Base-by-base conservation (phyloP, 306 rosid genomes). In the Cucurbita argyrosperma region DNA sequence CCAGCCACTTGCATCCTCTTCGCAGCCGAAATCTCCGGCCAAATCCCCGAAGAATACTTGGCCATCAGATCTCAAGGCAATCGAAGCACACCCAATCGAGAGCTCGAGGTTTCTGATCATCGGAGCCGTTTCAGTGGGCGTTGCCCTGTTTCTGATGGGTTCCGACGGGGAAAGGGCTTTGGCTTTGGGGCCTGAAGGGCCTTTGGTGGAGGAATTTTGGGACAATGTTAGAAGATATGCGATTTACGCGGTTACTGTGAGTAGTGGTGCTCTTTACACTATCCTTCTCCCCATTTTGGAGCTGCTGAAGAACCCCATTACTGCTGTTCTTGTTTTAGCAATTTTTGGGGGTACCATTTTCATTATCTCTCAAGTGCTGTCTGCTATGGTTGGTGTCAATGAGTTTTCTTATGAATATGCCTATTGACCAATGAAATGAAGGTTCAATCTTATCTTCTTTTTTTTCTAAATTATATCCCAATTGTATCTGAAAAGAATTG, bases 111-210 rank as follows among this genome's bases (percentile, higher is more conserved):
- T 55, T 68, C 30, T 89, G 74, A 78, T 89, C 5, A 11, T 87
- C 59, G 96, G 96, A 78, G 89, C 88, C 40, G 85, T 86, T 77
- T 87, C 90, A 4, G 77, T 89, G 9, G 98, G 98, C 53, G 43
- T 89, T 12, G 72, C 83, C 72, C 63, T 86, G 83, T 21, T 85
- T 62, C 18, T 90, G 30, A 74, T 76, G 70, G 96, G 89, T 11
- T 23, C 82, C 39, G 89, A 82, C 43, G 89, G 77, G 10, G 85
- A 88, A 5, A 88, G 83, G 84, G 99, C 92, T 6, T 39, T 79
- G 87, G 99, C 99, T 57, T 78, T 94, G 37, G 97, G 97, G 1
- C 97, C 97, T 0, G 90, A 89, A 85, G 97, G 99, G 43, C 99
- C 97, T 18, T 82, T 94, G 30, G 83, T 89, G 79, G 99, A 94